Evolutionary conservation across 495 filamentous ascomycete species (phyloP).

Genomic region (Penicillium antarcticum): DNA sequence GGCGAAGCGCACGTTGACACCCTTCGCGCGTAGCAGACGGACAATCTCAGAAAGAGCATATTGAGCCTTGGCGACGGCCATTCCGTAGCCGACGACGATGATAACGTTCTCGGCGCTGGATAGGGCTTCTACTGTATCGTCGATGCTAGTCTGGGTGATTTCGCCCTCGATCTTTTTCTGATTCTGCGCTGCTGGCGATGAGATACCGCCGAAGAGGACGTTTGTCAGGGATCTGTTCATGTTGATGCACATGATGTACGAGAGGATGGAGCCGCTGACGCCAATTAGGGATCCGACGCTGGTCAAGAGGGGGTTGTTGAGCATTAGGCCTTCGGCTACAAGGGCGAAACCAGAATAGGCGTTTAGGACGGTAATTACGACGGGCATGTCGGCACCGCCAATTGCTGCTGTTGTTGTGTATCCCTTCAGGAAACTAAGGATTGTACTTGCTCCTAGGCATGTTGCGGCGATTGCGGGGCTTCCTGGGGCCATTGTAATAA

Average conservation of each 20-base stretch:
- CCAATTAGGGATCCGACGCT: conserved; percentile 79
- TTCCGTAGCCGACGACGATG: conserved; percentile 81
- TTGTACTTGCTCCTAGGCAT: conserved; percentile 67
- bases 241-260: conserved; percentile 77
- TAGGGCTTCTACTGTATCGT: conserved; percentile 70
- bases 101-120: conserved; percentile 72
- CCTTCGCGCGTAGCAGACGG: conserved; percentile 61
- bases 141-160: conserved; percentile 66
- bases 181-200: conserved; percentile 47
- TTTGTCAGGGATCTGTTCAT: conserved; percentile 82
- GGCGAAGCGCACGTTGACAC: conserved; percentile 76
- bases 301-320: conserved; percentile 76
- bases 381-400: conserved; percentile 83
- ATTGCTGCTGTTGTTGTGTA: conserved; percentile 80
- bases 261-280: conserved; percentile 76
- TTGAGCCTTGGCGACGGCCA: conserved; percentile 85
- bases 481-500: conserved; percentile 71
- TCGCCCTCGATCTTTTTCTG: conserved; percentile 72
- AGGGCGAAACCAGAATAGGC: conserved; percentile 82
- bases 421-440: conserved; percentile 75
- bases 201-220: conserved; percentile 76
- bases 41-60: conserved; percentile 80
- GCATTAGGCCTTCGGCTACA: conserved; percentile 81
- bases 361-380: conserved; percentile 82
- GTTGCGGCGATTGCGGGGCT: conserved; percentile 69